Evolutionary conservation across 192 early-diverging fungal genomes (phyloP).

Genomic region (Backusella macrospora): DNA sequence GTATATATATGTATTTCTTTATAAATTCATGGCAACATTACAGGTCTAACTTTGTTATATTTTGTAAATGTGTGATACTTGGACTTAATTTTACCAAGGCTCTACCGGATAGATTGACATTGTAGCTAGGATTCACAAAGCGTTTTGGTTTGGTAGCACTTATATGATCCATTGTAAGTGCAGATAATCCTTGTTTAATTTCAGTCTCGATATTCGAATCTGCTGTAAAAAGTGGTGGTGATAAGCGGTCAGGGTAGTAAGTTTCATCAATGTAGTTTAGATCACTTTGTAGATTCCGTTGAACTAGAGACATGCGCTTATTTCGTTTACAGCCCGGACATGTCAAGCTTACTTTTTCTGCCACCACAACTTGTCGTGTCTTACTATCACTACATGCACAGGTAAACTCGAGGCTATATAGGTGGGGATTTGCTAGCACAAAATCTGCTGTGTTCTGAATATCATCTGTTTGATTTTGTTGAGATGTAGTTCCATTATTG

Average conservation of each 20-base stretch:
- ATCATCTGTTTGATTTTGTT: background rate
- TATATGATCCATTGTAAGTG: constrained; percentile 21
- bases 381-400: background rate
- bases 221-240: background rate
- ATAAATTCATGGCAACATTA: constrained; percentile 43
- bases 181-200: constrained; percentile 22
- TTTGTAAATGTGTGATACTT: constrained; percentile 65
- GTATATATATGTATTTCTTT: background rate
- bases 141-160: background rate
- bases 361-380: background rate
- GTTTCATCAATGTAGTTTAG: constrained; percentile 41
- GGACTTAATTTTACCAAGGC: constrained; percentile 63
- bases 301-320: constrained; percentile 29
- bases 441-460: constrained; percentile 10
- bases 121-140: background rate
- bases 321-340: constrained; percentile 17
- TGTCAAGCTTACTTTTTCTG: background rate
- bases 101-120: constrained; percentile 60
- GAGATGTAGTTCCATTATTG: background rate
- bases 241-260: constrained; percentile 28
- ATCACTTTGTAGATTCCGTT: constrained; percentile 23
- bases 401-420: constrained; percentile 23
- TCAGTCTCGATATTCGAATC: constrained; percentile 5
- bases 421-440: constrained; percentile 24
- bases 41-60: constrained; percentile 72